A percentile compares a stretch with the other conserved stretches of the same genome.
Evolutionary conservation across 2,329 filamentous ascomycete genomes (phyloP).

Genomic region (Annulohypoxylon truncatum): DNA sequence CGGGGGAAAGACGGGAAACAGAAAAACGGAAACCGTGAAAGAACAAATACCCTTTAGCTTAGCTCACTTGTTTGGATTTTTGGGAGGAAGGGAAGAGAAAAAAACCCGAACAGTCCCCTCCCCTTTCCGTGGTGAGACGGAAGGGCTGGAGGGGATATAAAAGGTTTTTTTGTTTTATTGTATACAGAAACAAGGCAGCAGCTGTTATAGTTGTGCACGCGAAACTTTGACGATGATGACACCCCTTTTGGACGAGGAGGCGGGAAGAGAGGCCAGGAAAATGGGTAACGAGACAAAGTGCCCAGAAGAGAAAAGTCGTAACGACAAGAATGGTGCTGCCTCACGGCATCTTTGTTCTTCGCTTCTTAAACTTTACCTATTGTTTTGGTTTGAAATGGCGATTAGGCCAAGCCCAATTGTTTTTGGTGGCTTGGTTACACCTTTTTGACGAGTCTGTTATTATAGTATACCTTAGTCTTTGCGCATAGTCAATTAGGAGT

Average conservation of each 20-base stretch:
- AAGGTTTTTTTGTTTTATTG: background rate
- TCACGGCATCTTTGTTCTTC: constrained; percentile 51
- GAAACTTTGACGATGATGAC: constrained; percentile 24
- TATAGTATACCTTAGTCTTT: constrained; percentile 25
- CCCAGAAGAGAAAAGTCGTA: constrained; percentile 32
- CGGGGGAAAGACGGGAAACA: constrained; percentile 12
- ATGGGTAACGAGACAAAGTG: constrained; percentile 15
- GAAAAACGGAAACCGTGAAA: constrained; percentile 19
- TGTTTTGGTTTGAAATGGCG: constrained; percentile 28
- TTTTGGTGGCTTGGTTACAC: background rate
- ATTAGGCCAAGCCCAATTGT: constrained; percentile 24
- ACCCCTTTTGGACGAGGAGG: background rate
- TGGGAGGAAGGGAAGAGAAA: too few species aligned
- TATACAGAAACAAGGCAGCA: constrained; percentile 31
- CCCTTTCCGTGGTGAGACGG: constrained; percentile 4
- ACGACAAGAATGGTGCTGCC: constrained; percentile 49
- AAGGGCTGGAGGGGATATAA: background rate
- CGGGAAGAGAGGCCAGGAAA: constrained; percentile 5
- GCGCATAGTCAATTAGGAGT: constrained; percentile 29
- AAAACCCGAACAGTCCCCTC: background rate
- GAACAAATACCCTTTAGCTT: constrained; percentile 12
- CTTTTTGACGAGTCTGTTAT: constrained; percentile 32
- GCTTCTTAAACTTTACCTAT: constrained; percentile 34
- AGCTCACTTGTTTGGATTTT: background rate
- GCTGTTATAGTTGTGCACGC: constrained; percentile 3